A percentile compares a stretch with the other conserved stretches of the same genome.
These are phyloP conservation scores for Fagopyrum esculentum DNA, from an alignment of 148 eudicot species.

Conservation along the genomic window DNA sequence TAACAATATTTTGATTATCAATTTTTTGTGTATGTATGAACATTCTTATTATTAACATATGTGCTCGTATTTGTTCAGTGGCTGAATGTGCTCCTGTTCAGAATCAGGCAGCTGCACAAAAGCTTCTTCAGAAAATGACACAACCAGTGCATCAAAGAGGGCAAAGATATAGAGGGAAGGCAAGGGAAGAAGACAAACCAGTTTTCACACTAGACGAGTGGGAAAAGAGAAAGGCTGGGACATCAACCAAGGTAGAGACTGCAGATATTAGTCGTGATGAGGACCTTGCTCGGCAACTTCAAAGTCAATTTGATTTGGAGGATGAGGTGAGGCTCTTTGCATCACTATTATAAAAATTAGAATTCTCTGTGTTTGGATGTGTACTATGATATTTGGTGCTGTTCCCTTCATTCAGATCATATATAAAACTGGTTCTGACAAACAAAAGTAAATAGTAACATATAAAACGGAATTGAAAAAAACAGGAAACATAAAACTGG, in stretches of 20 bases:
- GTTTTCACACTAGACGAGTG: constrained; percentile 82
- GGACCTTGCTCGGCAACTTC: constrained; percentile 80
- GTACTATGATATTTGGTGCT: background rate
- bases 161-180: constrained; percentile 54
- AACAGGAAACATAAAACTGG: background rate
- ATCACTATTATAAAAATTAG: background rate
- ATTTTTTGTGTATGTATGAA: background rate
- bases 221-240: constrained; percentile 69
- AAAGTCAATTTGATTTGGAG: constrained; percentile 75
- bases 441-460: too few species aligned
- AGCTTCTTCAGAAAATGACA: constrained; percentile 76
- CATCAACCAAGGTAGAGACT: constrained; percentile 26
- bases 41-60: background rate
- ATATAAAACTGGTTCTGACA: background rate
- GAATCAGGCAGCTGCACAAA: constrained; percentile 90
- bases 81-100: constrained; percentile 68
- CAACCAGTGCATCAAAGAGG: constrained; percentile 41
- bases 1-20: background rate
- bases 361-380: background rate
- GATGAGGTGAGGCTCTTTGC: constrained; percentile 45
- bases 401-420: background rate
- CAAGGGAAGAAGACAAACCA: constrained; percentile 41
- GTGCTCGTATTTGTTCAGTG: constrained; percentile 31
- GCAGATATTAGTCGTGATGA: constrained; percentile 51
- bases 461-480: background rate